Evolutionary conservation across 768 basidiomycete species (phyloP), one percentile per base, ranked within the genome.

Genomic region (Termitomyces titanicus): DNA sequence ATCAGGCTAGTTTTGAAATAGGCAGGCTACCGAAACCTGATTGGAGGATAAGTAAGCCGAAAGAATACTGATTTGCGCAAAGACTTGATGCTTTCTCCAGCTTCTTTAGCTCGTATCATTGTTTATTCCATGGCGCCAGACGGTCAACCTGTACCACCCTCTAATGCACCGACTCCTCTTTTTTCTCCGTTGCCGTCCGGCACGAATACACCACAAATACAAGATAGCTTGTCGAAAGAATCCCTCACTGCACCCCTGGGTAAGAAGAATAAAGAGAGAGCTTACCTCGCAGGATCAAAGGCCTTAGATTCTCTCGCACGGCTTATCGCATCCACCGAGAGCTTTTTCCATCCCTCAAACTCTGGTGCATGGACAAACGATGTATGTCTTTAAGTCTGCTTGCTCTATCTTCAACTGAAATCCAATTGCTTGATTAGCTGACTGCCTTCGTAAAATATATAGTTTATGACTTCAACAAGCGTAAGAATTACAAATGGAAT

Each of bases 261-360:
- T n/a, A 80, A 79, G 59, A 76, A 74, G 49, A 69, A 64, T 38
- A 79, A 70, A 64, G 61, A 64, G 34, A 81, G 74, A 64, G 79
- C 80, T 3, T 92, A 86, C 67, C 72, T 94, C n/a, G 94, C 80
- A 13, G 94, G 94, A 12, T 89, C 84, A 22, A 89, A 84, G 67
- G 90, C 93, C 3, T 72, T 96, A 53, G 92, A 94, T 66, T 89
- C 92, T 8, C 72, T 96, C n/a, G 84, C 84, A 11, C 86, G 86
- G 67, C 73, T 96, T 57, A 84, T 96, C 61, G 89, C 89, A 7
- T 92, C 91, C 5, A 89, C 85, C 25, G 94, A 96, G 69, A 86
- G 85, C 53, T 94, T 93, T 73, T 96, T 94, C 72, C 93, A 94
- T 66, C 93, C 93, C 0, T 86, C 86, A 10, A 94, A 92, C 64